Percentiles rank a stretch among this genome's conserved stretches.
These are phyloP conservation scores for Hygrophila difformis DNA, from an alignment of 257 asterid species.

Conservation along the genomic window DNA sequence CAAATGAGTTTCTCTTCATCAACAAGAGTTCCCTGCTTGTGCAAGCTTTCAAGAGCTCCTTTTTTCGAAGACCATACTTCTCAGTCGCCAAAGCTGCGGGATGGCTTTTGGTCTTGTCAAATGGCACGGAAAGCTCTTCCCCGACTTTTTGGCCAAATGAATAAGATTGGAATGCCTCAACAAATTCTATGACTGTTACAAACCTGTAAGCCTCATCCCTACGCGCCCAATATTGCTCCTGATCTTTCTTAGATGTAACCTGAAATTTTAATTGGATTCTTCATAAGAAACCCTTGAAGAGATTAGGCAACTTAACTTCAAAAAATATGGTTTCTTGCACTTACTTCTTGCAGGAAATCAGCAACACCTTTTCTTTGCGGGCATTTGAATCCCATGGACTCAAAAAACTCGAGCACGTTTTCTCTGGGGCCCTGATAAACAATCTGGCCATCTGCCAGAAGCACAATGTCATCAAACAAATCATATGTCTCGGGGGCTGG, in stretches of 20 bases:
- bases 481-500: conserved; percentile 61
- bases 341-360: conserved; percentile 67
- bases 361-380: conserved; percentile 57
- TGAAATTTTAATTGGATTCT: too few species aligned
- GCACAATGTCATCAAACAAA: conserved; percentile 53
- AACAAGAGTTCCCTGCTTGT: conserved; percentile 39
- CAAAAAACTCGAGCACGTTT: conserved; percentile 36
- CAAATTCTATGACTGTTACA: conserved; percentile 32
- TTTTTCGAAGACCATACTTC: conserved; percentile 41
- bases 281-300: too few species aligned
- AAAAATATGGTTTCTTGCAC: conserved; percentile 3
- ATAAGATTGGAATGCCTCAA: conserved; percentile 39
- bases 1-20: conserved; percentile 60
- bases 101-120: conserved; percentile 50
- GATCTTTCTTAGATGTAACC: conserved; percentile 77
- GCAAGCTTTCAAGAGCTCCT: conserved; percentile 52
- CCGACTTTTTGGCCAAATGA: conserved; percentile 22
- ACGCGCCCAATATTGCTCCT: conserved; percentile 51
- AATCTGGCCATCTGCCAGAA: conserved; percentile 44
- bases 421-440: conserved; percentile 64
- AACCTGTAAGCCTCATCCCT: conserved; percentile 46
- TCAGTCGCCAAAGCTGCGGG: conserved; percentile 50
- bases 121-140: conserved; percentile 40
- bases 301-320: too few species aligned
- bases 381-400: conserved; percentile 57